Conservation (phyloP, 179 eudicot genomes). For the Heliamphora pulchella region DNA sequence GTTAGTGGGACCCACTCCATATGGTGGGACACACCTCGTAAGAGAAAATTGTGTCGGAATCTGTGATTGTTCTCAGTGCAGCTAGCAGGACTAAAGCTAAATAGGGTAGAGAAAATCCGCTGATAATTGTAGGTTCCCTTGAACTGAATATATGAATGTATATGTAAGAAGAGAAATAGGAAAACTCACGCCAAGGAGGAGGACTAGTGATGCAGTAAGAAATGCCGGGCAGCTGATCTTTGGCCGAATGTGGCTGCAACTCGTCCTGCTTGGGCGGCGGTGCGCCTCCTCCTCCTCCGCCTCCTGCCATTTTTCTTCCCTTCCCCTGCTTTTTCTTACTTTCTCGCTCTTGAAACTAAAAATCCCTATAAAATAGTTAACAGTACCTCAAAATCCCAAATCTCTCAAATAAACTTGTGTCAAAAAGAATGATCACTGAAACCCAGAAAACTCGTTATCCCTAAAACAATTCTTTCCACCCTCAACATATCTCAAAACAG, state of each 20-base stretch:
- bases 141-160: background rate
- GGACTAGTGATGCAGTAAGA: slow-evolving; percentile 96
- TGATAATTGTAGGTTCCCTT: no score
- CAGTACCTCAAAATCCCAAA: slow-evolving; percentile 14
- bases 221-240: slow-evolving; percentile 79
- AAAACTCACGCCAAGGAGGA: slow-evolving; percentile 93
- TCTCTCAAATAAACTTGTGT: background rate
- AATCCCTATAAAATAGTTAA: background rate
- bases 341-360: no score
- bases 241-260: slow-evolving; percentile 64
- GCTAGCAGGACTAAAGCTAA: no score
- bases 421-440: background rate
- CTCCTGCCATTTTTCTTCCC: slow-evolving; percentile 47
- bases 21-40: no score
- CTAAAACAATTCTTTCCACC: slow-evolving; percentile 3
- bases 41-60: no score
- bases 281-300: slow-evolving; percentile 30
- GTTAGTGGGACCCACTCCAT: no score
- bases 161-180: background rate
- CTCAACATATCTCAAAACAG: background rate
- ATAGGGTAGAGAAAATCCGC: no score
- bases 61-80: no score
- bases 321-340: slow-evolving; percentile 16
- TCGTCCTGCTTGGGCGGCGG: slow-evolving; percentile 89
- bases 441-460: slow-evolving; percentile 9